Conservation (phyloP, 345 rosid species). For the Laguncularia racemosa region DNA sequence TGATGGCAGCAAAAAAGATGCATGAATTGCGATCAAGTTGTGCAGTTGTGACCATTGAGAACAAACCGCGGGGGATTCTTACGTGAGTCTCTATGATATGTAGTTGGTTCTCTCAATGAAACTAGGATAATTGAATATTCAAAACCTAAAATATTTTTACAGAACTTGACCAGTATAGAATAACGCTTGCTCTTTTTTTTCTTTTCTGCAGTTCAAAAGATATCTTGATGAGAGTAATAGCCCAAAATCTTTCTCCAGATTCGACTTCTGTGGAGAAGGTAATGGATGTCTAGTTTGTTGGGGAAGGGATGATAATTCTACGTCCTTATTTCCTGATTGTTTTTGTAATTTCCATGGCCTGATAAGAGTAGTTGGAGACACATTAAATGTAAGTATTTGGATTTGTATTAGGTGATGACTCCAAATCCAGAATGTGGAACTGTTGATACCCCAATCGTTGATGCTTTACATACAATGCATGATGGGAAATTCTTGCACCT, state of each 20-base stretch:
- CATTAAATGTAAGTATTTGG: constrained; percentile 7
- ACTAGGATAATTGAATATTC: too few relatives aligned
- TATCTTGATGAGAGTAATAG: constrained; percentile 91
- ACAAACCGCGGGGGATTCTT: constrained; percentile 76
- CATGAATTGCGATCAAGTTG: constrained; percentile 62
- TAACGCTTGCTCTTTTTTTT: constrained; percentile 9
- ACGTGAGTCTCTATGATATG: constrained; percentile 50
- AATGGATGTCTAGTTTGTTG: constrained; percentile 8
- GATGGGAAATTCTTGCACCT: constrained; percentile 97
- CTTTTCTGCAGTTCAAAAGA: constrained; percentile 70
- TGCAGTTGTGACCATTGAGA: constrained; percentile 68
- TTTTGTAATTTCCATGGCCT: not conserved
- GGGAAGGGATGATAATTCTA: not conserved
- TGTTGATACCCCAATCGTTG: constrained; percentile 84
- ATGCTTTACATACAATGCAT: constrained; percentile 93
- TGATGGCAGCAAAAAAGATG: constrained; percentile 72
- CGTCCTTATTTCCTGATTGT: not conserved
- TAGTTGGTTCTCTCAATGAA: too few relatives aligned
- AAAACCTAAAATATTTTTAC: too few relatives aligned
- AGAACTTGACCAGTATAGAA: not conserved
- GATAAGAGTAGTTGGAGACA: constrained; percentile 1
- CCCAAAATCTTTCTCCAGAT: constrained; percentile 69
- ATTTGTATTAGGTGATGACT: constrained; percentile 76
- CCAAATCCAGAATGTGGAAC: constrained; percentile 91
- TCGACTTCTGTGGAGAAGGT: constrained; percentile 85